These are phyloP conservation scores for Mixia osmundae DNA, from an alignment of 1,284 basidiomycete species.

Conservation along the genomic window DNA sequence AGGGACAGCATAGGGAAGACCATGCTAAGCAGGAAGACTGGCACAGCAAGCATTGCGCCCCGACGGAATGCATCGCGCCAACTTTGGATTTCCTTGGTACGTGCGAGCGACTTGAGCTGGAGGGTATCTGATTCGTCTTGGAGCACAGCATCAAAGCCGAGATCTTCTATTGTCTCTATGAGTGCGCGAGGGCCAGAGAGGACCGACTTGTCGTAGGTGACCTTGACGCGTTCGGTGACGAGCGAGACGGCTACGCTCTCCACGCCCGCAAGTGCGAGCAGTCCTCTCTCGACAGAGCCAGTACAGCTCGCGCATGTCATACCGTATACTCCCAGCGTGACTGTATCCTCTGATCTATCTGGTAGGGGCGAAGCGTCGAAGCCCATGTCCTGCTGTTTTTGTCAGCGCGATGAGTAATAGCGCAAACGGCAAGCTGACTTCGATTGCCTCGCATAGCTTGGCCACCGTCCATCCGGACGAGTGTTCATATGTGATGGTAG, in stretches of 20 bases:
- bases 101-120: conserved; percentile 69
- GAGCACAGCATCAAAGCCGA: conserved; percentile 77
- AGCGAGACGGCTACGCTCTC: conserved; percentile 44
- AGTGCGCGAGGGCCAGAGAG: conserved; percentile 60
- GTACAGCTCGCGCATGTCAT: conserved; percentile 77
- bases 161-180: conserved; percentile 62
- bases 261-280: conserved; percentile 50
- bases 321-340: conserved; percentile 58
- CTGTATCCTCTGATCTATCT: conserved; percentile 34
- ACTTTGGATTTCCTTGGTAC: conserved; percentile 71
- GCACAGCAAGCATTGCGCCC: conserved; percentile 57
- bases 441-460: conserved; percentile 42
- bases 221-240: conserved; percentile 43
- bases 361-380: conserved; percentile 64
- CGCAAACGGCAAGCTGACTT: not conserved
- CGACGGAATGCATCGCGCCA: conserved; percentile 66
- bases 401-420: conserved; percentile 5
- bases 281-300: conserved; percentile 45
- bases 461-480: conserved; percentile 46
- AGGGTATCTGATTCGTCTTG: conserved; percentile 46
- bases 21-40: conserved; percentile 85
- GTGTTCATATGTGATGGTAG: conserved; percentile 71
- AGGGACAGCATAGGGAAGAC: conserved; percentile 35
- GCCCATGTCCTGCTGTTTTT: conserved; percentile 80
- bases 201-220: conserved; percentile 44